Evolutionary conservation across 1,139 yeast species (phyloP).

Genomic region (Suhomyces chickasaworum): DNA sequence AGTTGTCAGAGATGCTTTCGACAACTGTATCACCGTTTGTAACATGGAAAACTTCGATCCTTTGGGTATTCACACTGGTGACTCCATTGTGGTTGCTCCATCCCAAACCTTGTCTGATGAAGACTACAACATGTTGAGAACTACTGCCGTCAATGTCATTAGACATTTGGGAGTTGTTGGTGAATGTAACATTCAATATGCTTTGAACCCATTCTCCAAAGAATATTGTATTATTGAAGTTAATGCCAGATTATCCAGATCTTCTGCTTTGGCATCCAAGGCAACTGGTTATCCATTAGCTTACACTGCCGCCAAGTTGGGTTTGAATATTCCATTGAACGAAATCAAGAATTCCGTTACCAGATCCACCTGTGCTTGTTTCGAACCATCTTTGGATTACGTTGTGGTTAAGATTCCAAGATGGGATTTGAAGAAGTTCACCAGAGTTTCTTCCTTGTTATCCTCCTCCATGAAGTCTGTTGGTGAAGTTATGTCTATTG

Average conservation of each 20-base stretch:
- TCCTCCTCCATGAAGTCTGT: conserved; percentile 98
- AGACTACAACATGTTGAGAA: conserved; percentile 96
- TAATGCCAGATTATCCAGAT: conserved; percentile 95
- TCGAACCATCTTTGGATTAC: conserved; percentile 97
- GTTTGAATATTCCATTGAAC: conserved; percentile 88
- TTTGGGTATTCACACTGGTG: conserved; percentile 98
- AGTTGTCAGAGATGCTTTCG: conserved; percentile 96
- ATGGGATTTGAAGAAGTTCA: conserved; percentile 97
- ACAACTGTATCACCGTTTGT: conserved; percentile 98
- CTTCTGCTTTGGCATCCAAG: conserved; percentile 97
- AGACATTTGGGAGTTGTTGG: conserved; percentile 99
- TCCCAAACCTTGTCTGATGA: conserved; percentile 97
- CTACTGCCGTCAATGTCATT: conserved; percentile 95
- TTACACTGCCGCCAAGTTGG: conserved; percentile 96
- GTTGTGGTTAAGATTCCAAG: conserved; percentile 98
- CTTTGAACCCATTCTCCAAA: conserved; percentile 89
- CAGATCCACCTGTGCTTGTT: conserved; percentile 92
- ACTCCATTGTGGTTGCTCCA: conserved; percentile 98
- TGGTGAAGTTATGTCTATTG: conserved; percentile 98
- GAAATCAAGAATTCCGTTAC: conserved; percentile 94
- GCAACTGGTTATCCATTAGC: conserved; percentile 99
- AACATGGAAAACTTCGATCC: conserved; percentile 99
- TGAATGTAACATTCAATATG: conserved; percentile 98
- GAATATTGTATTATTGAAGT: conserved; percentile 98
- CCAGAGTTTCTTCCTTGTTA: conserved; percentile 84